Base-by-base conservation (phyloP, 2,329 filamentous ascomycete species). In the Xylaria sp. region DNA sequence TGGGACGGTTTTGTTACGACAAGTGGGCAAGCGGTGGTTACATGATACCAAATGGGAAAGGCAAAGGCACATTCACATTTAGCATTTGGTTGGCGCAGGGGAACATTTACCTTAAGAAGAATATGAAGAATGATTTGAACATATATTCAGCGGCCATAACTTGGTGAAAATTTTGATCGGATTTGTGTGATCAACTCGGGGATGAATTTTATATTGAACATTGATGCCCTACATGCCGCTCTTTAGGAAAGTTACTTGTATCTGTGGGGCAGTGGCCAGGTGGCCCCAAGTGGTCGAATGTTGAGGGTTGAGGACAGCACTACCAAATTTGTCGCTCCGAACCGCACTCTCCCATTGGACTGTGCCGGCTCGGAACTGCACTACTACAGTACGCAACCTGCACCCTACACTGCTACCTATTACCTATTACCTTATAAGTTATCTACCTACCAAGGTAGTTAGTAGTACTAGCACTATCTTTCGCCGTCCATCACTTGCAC, bases 11-110 rank as follows among this genome's bases (percentile, higher is more conserved):
- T 70, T 59, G 65, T 70, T 60, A 63, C 46, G 32, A 65, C 65
- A 66, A 66, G 65, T 70, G 69, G 73, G 70, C 63, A 63, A 62
- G 72, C 70, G 73, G 73, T 72, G 67, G 72, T 70, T 56, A 63
- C 58, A 63, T 69, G 72, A 76, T 76, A 76, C 71, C 73, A 75
- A 58, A 71, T 68, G 70, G 73, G 72, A 70, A 73, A 58, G 60
- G 71, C 70, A 55, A 55, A 55, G 52, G 52, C 52, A 55, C 52
- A n/a, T 34, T 55, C 52, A 67, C 68, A 70, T 70, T 73, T 60
- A 73, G 74, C 75, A 76, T 76, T 70, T 70, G 69, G 74, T 65
- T 66, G 75, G 75, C 75, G 75, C 52, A 66, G 64, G 63, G 56
- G 34, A 70, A 59, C 65, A 66, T 30, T 50, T 60, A 63, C 18